Percentiles rank a stretch among this genome's conserved stretches.
phyloP scores from a whole-genome alignment of 257 asterid genomes.

The Linderniella brevidens region DNA sequence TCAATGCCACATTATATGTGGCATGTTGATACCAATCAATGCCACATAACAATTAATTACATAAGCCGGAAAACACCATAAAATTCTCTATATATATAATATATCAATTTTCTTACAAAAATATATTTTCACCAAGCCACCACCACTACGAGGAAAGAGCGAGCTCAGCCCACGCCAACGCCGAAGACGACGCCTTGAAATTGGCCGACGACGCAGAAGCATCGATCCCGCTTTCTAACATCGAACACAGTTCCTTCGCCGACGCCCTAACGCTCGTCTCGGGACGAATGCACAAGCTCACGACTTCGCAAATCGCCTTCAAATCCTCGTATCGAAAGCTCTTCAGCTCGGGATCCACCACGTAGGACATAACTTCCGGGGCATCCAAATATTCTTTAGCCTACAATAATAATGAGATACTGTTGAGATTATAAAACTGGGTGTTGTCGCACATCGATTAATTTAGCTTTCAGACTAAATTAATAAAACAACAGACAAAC shows the following conservation, averaged over 20 bases:
- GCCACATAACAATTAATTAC: too few relatives aligned
- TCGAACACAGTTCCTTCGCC: constrained; percentile 43
- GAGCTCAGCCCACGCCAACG: constrained; percentile 94
- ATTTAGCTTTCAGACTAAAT: too few relatives aligned
- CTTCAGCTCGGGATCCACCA: constrained; percentile 73
- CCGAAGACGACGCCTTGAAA: constrained; percentile 49
- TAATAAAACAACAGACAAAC: too few relatives aligned
- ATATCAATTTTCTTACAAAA: too few relatives aligned
- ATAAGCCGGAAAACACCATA: too few relatives aligned
- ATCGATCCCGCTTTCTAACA: constrained; percentile 60
- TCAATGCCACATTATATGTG: too few relatives aligned
- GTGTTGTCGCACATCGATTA: too few relatives aligned
- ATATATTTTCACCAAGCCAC: too few relatives aligned
- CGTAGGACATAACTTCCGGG: constrained; percentile 51
- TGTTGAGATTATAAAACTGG: too few relatives aligned
- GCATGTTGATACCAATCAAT: too few relatives aligned
- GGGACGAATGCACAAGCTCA: constrained; percentile 40
- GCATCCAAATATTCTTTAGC: constrained; percentile 52
- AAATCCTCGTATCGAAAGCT: constrained; percentile 65
- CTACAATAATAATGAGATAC: too few relatives aligned
- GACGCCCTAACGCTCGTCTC: constrained; percentile 25
- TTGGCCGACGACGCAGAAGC: constrained; percentile 53
- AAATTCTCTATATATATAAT: too few relatives aligned
- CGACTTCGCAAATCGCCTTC: constrained; percentile 62
- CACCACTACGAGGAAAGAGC: constrained; percentile 56